These are phyloP conservation scores for Austroboletus eburneus DNA, from an alignment of 768 basidiomycete genomes.

Conservation along the genomic window DNA sequence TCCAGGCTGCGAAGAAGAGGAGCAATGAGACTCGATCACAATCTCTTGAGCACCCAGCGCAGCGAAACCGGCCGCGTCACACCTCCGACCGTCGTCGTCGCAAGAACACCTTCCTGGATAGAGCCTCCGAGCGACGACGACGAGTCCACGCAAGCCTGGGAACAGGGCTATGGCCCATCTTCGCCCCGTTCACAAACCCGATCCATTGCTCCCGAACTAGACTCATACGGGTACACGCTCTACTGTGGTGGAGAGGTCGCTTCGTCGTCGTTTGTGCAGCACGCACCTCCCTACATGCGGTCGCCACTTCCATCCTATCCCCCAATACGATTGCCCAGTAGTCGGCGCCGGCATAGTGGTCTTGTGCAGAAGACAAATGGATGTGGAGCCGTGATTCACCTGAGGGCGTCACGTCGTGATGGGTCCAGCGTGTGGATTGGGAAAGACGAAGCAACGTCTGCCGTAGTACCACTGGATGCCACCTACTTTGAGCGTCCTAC, in stretches of 20 bases:
- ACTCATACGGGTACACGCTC: slow-evolving; percentile 32
- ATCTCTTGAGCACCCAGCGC: slow-evolving; percentile 25
- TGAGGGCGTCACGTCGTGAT: slow-evolving; percentile 49
- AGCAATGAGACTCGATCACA: slow-evolving; percentile 61
- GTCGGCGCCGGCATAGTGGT: slow-evolving; percentile 5
- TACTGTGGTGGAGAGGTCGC: slow-evolving; percentile 40
- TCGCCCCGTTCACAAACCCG: slow-evolving; percentile 21
- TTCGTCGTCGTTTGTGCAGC: slow-evolving; percentile 6
- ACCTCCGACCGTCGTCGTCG: slow-evolving; percentile 26
- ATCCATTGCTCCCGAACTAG: slow-evolving; percentile 12
- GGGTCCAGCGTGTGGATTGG: slow-evolving; percentile 57
- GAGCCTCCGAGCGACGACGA: slow-evolving; percentile 32
- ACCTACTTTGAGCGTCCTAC: slow-evolving; percentile 53
- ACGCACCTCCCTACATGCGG: slow-evolving; percentile 25
- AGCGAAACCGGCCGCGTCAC: slow-evolving; percentile 22
- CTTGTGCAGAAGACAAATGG: slow-evolving; percentile 40
- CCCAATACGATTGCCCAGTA: slow-evolving; percentile 20
- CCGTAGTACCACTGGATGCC: slow-evolving; percentile 53
- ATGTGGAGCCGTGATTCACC: slow-evolving; percentile 61
- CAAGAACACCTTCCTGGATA: slow-evolving; percentile 32
- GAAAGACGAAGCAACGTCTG: slow-evolving; percentile 45
- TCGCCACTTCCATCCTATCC: slow-evolving; percentile 37
- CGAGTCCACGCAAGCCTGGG: slow-evolving; percentile 32
- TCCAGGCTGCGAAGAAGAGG: slow-evolving; percentile 71
- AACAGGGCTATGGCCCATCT: slow-evolving; percentile 30